Evolutionary conservation across 805 yeast genomes (phyloP).

Genomic region (Yamadazyma takamatsuzukensis): DNA sequence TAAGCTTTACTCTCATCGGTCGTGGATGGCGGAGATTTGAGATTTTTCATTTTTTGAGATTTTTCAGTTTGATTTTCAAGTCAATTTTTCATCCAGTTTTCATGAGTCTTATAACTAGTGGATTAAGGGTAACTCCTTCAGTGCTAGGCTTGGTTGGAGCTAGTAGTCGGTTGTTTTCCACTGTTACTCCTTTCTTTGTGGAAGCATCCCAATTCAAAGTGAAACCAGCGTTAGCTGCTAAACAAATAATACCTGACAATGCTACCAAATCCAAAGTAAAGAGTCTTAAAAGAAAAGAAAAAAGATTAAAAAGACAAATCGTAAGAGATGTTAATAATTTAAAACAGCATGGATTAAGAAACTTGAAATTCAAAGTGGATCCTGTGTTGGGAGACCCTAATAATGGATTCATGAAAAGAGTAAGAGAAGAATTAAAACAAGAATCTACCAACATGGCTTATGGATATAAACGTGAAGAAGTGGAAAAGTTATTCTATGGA

Average conservation of each 20-base stretch:
- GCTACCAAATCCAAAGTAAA: conserved; percentile 31
- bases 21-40: no score
- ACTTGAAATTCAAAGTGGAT: conserved; percentile 48
- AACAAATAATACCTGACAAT: conserved; percentile 29
- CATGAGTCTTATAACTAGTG: no score
- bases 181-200: no score
- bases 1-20: no score
- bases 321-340: conserved; percentile 37
- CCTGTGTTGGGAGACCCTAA: conserved; percentile 77
- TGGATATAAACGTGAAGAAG: conserved; percentile 58
- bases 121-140: no score
- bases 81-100: no score
- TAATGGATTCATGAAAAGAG: conserved; percentile 65
- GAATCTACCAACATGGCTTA: conserved; percentile 57
- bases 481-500: conserved; percentile 73
- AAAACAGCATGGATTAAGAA: conserved; percentile 33
- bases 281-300: conserved; percentile 35
- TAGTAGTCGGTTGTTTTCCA: no score
- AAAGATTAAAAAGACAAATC: conserved; percentile 38
- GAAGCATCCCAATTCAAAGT: conserved; percentile 2
- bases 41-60: no score
- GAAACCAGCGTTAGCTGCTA: conserved; percentile 30
- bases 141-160: no score
- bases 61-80: no score
- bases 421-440: conserved; percentile 58